Conservation (phyloP, 208 protist genomes). For the Acanthamoeba polyphaga region DNA sequence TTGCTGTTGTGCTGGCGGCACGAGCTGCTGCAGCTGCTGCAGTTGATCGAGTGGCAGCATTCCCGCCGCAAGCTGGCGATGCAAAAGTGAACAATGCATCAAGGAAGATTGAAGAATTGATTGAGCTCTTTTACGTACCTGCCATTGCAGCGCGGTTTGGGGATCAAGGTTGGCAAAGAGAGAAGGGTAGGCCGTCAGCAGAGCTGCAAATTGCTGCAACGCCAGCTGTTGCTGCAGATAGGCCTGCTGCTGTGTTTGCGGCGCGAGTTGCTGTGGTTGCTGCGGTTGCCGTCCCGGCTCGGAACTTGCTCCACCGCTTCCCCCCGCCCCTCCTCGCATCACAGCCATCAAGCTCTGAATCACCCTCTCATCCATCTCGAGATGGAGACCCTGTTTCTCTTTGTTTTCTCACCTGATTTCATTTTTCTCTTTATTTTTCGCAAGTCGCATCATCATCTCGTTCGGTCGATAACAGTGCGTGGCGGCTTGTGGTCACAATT, state of each 20-base stretch:
- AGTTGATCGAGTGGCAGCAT: slow-evolving; percentile 15
- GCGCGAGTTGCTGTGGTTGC: neutral
- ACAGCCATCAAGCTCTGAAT: neutral
- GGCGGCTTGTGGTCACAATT: neutral
- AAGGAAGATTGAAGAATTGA: neutral
- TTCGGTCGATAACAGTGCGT: no score
- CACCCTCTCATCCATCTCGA: neutral
- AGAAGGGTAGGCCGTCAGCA: neutral
- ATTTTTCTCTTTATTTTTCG: neutral
- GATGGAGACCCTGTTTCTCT: neutral
- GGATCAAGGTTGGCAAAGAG: neutral
- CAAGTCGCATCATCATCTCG: no score
- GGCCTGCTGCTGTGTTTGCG: neutral
- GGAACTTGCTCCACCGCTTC: neutral
- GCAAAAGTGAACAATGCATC: neutral
- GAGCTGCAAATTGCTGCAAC: neutral
- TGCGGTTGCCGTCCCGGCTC: neutral
- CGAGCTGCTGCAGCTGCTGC: neutral
- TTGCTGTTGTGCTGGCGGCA: neutral
- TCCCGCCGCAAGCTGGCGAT: neutral
- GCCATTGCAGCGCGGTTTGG: slow-evolving; percentile 1
- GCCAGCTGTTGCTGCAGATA: neutral
- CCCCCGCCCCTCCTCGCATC: neutral
- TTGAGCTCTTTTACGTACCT: neutral
- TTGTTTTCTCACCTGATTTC: neutral